Evolutionary conservation across 495 filamentous ascomycete genomes (phyloP).

Genomic region (Hypomontagnella submonticulosa): DNA sequence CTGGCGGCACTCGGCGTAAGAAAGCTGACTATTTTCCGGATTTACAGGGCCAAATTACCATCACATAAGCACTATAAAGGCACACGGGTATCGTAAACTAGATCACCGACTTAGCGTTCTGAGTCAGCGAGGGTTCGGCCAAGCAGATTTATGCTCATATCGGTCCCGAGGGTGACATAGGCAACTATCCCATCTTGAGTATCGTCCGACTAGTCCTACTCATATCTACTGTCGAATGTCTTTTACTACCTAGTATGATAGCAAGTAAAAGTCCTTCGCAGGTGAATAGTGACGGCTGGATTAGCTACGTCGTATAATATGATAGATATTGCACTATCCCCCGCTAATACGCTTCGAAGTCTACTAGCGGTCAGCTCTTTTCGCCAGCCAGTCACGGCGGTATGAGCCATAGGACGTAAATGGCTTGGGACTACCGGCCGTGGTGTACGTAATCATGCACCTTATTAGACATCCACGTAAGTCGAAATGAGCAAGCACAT

Average conservation of each 20-base stretch:
- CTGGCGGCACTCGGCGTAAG: constrained; percentile 5
- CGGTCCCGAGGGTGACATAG: constrained; percentile 13
- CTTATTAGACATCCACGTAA: constrained; percentile 17
- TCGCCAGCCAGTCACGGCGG: constrained; percentile 7
- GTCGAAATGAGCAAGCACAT: constrained; percentile 1
- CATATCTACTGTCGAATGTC: background rate
- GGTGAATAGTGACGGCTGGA: no score
- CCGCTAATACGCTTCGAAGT: background rate
- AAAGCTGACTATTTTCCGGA: background rate
- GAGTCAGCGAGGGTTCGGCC: constrained; percentile 22
- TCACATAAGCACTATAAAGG: constrained; percentile 30
- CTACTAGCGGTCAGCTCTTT: background rate
- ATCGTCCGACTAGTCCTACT: background rate
- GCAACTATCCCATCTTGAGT: no score
- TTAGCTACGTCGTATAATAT: background rate
- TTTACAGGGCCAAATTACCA: constrained; percentile 10
- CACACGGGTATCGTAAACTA: constrained; percentile 23
- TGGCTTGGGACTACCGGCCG: constrained; percentile 21
- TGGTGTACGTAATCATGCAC: constrained; percentile 24
- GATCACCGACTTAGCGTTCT: constrained; percentile 28
- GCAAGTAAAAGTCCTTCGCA: no score
- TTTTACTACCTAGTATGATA: background rate
- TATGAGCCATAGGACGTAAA: no score
- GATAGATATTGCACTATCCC: background rate
- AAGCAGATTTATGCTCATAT: constrained; percentile 18